A percentile compares a stretch with the other conserved stretches of the same genome.
phyloP scores from a whole-genome alignment of 805 yeast genomes.

The Cyberlindnera maritima region DNA sequence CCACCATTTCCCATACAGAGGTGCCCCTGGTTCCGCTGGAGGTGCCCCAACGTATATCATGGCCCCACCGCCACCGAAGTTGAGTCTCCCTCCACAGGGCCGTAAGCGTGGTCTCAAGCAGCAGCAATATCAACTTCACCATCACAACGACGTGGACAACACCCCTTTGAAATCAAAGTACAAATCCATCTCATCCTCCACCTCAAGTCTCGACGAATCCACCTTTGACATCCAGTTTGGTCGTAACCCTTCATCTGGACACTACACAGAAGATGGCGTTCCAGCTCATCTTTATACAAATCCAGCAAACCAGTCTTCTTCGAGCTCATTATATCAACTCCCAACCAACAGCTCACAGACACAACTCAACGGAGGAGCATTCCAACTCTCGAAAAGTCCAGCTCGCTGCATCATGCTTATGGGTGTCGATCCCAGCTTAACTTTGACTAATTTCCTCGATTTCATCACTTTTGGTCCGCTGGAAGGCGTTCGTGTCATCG shows the following conservation, averaged over 20 bases:
- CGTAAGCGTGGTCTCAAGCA: conserved; percentile 12
- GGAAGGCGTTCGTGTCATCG: conserved; percentile 50
- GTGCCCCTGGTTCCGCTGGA: background rate
- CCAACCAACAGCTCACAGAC: conserved; percentile 9
- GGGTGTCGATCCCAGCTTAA: conserved; percentile 17
- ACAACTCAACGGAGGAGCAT: conserved; percentile 5
- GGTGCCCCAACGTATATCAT: conserved; percentile 6
- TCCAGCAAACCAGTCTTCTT: conserved; percentile 9
- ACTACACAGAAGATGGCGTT: conserved; percentile 7
- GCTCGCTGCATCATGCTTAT: conserved; percentile 28
- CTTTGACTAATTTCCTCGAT: conserved; percentile 37
- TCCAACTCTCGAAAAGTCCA: conserved; percentile 19
- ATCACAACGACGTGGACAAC: conserved; percentile 2
- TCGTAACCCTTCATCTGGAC: conserved; percentile 6
- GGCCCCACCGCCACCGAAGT: conserved; percentile 25
- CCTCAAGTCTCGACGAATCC: conserved; percentile 14
- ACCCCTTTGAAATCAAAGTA: conserved; percentile 10
- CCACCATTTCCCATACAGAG: conserved; percentile 15
- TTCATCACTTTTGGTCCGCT: conserved; percentile 57
- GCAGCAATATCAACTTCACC: background rate
- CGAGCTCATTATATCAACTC: conserved; percentile 12
- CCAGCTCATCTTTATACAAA: conserved; percentile 6
- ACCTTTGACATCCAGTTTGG: conserved; percentile 11
- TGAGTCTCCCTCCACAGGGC: conserved; percentile 21
- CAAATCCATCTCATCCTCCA: conserved; percentile 14